Evolutionary conservation across 352 stramenopile genomes (phyloP), one percentile per base, ranked within the genome.

Genomic region (Globisporangium mamillatum): DNA sequence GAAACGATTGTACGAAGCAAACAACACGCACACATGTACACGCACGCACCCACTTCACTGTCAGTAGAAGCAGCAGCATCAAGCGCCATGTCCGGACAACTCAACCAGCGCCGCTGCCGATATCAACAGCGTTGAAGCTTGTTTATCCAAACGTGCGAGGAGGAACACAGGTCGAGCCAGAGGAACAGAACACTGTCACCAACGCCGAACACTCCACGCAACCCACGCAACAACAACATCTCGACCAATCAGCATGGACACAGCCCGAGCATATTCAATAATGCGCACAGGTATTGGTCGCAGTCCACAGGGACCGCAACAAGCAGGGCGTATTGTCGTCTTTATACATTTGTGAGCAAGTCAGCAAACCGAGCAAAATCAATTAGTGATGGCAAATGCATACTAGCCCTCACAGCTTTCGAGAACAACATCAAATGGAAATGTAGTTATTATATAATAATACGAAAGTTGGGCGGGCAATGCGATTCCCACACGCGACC

Each of bases 381-480:
- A 44, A 44, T 22, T 52, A 22, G 44, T 52, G 44, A 52, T 52
- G 44, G 18, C 44, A 24, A 52, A 52, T 24, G 18, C 6, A n/a
- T 18, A 52, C 7, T 22, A 52, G 18, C 5, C 14, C 16, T 12
- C 44, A n/a, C 9, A 52, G 44, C 44, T 52, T 52, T 52, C 27
- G 20, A 61, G n/a, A 61, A 32, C 59, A 3, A 41, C 36, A 68
- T 63, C 38, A 25, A 56, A 63, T 56, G 53, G 54, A 69, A 64
- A 69, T 69, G 64, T 50, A 64, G 52, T 56, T 38, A 58, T 69
- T 56, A 58, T 55, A 69, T 69, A 69, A 64, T 69, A 59, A 63
- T 59, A 69, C 41, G 64, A 69, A 64, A 46, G 55, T 32, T 61
- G 55, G 38, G 32, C 27, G 24, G 55, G 32, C 32, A 38, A 10